phyloP scores from a whole-genome alignment of 192 early-diverging fungal species.

The Backusella circina region DNA sequence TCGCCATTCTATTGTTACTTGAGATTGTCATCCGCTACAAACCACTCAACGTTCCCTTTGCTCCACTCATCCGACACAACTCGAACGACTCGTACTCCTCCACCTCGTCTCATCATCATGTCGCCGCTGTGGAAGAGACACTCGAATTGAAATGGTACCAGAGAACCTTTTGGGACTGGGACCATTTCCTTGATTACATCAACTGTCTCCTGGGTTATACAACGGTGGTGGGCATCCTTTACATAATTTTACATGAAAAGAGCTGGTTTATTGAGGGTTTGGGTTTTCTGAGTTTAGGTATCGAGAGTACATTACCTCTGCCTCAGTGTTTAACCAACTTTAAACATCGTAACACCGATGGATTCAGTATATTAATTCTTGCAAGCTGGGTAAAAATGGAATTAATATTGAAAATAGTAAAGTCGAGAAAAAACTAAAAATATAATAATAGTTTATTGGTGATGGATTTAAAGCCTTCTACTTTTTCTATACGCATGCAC shows the following conservation, averaged over 20 bases:
- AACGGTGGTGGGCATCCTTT: constrained; percentile 14
- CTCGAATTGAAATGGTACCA: background rate
- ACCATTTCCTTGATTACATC: constrained; percentile 35
- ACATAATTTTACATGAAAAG: constrained; percentile 22
- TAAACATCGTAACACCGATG: constrained; percentile 39
- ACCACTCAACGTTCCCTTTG: constrained; percentile 11
- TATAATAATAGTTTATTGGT: constrained; percentile 41
- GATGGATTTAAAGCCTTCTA: constrained; percentile 58
- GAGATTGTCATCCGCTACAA: constrained; percentile 43
- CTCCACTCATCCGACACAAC: background rate
- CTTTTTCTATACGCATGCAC: constrained; percentile 44
- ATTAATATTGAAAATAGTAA: background rate
- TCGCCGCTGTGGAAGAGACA: background rate
- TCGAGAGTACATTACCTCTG: constrained; percentile 57
- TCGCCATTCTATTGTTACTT: constrained; percentile 47
- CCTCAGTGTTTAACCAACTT: constrained; percentile 52
- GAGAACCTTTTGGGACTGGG: constrained; percentile 42
- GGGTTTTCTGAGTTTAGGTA: constrained; percentile 43
- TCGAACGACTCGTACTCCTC: background rate
- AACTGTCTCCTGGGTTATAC: constrained; percentile 28
- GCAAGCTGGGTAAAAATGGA: constrained; percentile 32
- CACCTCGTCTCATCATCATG: constrained; percentile 1
- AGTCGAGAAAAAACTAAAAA: background rate
- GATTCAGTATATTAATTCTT: constrained; percentile 41
- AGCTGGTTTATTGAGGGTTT: constrained; percentile 34